Evolutionary conservation across 768 basidiomycete species (phyloP).

Genomic region (Suillus sp.): DNA sequence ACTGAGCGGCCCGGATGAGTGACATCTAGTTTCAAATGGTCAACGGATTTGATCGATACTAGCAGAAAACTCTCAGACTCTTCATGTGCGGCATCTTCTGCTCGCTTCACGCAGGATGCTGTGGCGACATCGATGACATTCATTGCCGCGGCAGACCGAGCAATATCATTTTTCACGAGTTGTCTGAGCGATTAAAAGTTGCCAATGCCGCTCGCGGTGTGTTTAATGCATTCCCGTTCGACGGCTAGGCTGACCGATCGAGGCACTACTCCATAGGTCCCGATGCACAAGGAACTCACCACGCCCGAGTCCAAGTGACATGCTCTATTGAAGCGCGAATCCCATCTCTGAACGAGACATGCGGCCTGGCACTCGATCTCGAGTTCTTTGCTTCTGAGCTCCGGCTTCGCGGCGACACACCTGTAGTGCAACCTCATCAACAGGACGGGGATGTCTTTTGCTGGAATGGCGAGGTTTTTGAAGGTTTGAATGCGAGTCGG

Average conservation of each 20-base stretch:
- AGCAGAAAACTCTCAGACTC: slow-evolving; percentile 7
- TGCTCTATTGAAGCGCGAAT: background rate
- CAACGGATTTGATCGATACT: background rate
- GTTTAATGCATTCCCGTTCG: slow-evolving; percentile 16
- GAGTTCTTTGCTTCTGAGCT: slow-evolving; percentile 78
- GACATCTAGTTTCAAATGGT: background rate
- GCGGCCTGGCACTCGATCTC: slow-evolving; percentile 28
- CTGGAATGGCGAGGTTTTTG: slow-evolving; percentile 92
- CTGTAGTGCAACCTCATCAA: slow-evolving; percentile 70
- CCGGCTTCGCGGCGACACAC: slow-evolving; percentile 59
- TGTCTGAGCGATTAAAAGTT: slow-evolving; percentile 40
- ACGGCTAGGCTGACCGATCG: background rate
- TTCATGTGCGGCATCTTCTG: slow-evolving; percentile 77
- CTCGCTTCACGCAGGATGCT: slow-evolving; percentile 33
- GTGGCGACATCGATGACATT: slow-evolving; percentile 15
- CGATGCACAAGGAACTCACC: slow-evolving; percentile 51
- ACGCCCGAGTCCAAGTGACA: slow-evolving; percentile 18
- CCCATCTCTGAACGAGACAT: background rate
- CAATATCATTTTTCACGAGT: slow-evolving; percentile 21
- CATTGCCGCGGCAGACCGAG: background rate
- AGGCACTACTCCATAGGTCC: slow-evolving; percentile 50
- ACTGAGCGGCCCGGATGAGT: background rate
- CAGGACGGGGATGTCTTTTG: slow-evolving; percentile 63
- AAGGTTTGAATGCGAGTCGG: slow-evolving; percentile 67
- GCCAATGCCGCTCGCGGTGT: slow-evolving; percentile 65